Percentiles rank a stretch among this genome's conserved stretches.
Conservation (phyloP, 345 rosid species). For the Anacardium occidentale region DNA sequence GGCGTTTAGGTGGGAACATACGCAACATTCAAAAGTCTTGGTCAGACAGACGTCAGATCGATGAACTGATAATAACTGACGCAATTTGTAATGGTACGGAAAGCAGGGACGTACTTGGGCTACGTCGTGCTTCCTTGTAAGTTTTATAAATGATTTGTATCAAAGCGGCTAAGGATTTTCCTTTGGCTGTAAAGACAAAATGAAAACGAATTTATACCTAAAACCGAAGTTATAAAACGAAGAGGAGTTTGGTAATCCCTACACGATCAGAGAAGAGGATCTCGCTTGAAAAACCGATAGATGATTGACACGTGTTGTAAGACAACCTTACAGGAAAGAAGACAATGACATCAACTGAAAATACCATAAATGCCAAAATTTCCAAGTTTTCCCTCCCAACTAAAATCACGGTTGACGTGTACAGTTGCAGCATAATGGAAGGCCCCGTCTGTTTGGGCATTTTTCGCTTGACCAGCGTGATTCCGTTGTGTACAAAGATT, state of each 20-base stretch:
- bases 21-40: background rate
- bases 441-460: conserved; percentile 31
- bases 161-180: background rate
- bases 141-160: background rate
- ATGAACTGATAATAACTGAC: background rate
- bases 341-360: conserved; percentile 2
- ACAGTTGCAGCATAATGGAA: conserved; percentile 26
- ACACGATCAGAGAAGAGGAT: too few relatives aligned
- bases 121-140: background rate
- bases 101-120: background rate
- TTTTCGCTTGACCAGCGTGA: conserved; percentile 36
- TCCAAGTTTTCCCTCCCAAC: conserved; percentile 26
- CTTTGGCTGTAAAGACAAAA: background rate
- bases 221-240: background rate
- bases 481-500: conserved; percentile 32
- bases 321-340: background rate
- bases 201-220: background rate
- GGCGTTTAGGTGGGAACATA: background rate
- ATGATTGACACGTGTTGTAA: background rate
- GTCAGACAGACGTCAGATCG: too few relatives aligned
- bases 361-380: conserved; percentile 11
- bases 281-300: background rate
- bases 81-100: background rate
- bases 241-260: background rate
- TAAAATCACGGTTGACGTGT: conserved; percentile 49